Conservation (phyloP, 495 filamentous ascomycete genomes). For the Aspergillus sparsus region DNA sequence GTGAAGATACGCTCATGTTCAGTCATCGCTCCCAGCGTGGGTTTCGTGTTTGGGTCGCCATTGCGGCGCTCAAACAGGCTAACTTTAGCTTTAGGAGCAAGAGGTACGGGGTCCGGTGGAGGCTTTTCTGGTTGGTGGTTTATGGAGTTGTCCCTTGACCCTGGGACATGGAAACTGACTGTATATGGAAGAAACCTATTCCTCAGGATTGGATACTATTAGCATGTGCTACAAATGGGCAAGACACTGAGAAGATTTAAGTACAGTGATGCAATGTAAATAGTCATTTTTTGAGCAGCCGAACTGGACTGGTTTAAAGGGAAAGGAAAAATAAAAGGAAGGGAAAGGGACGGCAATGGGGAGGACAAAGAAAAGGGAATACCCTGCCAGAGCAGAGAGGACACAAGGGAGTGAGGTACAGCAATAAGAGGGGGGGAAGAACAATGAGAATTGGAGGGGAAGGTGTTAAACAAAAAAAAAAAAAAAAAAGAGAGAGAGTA, state of each 20-base stretch:
- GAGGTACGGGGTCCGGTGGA: slow-evolving; percentile 32
- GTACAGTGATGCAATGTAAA: slow-evolving; percentile 84
- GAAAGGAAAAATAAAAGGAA: slow-evolving; percentile 20
- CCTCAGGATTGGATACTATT: slow-evolving; percentile 8
- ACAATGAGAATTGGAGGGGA: neutral
- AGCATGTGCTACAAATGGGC: neutral
- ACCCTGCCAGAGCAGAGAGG: neutral
- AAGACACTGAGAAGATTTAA: slow-evolving; percentile 29
- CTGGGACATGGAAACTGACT: slow-evolving; percentile 65
- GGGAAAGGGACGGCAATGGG: slow-evolving; percentile 25
- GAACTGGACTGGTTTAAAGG: neutral
- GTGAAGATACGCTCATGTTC: slow-evolving; percentile 64
- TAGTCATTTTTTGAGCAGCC: slow-evolving; percentile 61
- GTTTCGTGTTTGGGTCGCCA: slow-evolving; percentile 40
- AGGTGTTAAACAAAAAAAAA: slow-evolving; percentile 25
- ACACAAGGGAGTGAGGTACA: too few relatives aligned
- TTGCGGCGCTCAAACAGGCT: slow-evolving; percentile 44
- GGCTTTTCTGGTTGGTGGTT: slow-evolving; percentile 40
- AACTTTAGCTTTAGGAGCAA: slow-evolving; percentile 35
- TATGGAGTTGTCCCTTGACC: slow-evolving; percentile 29
- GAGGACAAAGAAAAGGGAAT: slow-evolving; percentile 20
- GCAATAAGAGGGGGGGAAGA: slow-evolving; percentile 16
- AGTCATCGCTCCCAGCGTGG: slow-evolving; percentile 61
- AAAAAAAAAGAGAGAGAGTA: neutral
- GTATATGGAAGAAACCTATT: slow-evolving; percentile 87